Evolutionary conservation across 768 basidiomycete species (phyloP).

Genomic region (Mycena latifolia): DNA sequence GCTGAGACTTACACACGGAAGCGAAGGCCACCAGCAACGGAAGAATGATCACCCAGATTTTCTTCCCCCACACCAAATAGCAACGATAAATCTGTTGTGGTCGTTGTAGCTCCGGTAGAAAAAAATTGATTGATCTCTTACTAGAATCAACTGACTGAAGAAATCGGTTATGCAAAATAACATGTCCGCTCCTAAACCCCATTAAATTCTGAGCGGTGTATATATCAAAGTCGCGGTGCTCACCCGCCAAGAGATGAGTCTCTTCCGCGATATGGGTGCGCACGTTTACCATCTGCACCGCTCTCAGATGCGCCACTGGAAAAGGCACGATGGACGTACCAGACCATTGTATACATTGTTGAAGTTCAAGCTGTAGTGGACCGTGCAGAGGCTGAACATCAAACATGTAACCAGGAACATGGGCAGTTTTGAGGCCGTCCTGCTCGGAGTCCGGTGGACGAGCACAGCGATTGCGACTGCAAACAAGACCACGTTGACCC

Average conservation of each 20-base stretch:
- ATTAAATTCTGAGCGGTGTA: too few species aligned
- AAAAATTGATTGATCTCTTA: background rate
- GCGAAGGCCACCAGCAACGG: conserved; percentile 49
- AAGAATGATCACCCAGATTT: conserved; percentile 46
- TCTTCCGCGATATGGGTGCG: conserved; percentile 13
- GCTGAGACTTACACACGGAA: conserved; percentile 47
- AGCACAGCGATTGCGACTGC: conserved; percentile 3
- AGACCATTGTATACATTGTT: conserved; percentile 23
- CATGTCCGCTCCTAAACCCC: conserved; percentile 19
- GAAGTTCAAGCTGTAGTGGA: conserved; percentile 22
- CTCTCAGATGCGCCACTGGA: background rate
- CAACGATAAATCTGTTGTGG: conserved; percentile 51
- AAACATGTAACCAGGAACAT: conserved; percentile 12
- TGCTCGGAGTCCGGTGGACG: background rate
- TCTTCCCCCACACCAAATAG: conserved; percentile 54
- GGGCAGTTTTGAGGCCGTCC: background rate
- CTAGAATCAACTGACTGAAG: conserved; percentile 25
- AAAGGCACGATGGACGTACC: background rate
- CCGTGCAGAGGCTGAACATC: conserved; percentile 24
- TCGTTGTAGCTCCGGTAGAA: background rate
- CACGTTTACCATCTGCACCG: conserved; percentile 12
- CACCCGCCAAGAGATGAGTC: conserved; percentile 22
- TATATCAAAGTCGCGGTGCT: background rate
- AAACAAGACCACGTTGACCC: conserved; percentile 9
- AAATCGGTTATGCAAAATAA: conserved; percentile 25